Percentiles rank a stretch among this genome's conserved stretches.
These are phyloP conservation scores for Salvia miltiorrhiza DNA, from an alignment of 257 asterid species.

Conservation along the genomic window DNA sequence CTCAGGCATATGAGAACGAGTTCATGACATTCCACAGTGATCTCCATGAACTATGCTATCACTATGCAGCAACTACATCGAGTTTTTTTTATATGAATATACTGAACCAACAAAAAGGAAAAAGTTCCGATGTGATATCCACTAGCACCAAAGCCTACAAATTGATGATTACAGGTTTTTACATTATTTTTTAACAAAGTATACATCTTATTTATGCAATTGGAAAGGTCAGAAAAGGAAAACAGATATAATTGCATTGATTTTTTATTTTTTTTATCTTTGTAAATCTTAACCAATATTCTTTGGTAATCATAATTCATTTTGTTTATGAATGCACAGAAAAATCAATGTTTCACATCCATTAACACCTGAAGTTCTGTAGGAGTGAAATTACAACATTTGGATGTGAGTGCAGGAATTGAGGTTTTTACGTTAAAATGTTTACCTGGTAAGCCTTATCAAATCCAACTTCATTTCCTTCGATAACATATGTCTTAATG, in stretches of 20 bases:
- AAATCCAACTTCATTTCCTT: slow-evolving; percentile 76
- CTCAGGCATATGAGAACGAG: not conserved
- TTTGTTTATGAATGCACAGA: not conserved
- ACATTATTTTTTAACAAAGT: not conserved
- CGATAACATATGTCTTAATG: slow-evolving; percentile 62
- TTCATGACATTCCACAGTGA: not conserved
- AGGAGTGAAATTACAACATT: too few relatives aligned
- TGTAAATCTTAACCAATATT: not conserved
- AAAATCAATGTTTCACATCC: not conserved
- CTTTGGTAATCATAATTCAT: not conserved
- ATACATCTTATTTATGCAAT: not conserved
- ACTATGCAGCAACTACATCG: not conserved
- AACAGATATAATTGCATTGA: not conserved
- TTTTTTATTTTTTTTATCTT: too few relatives aligned
- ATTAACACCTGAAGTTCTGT: too few relatives aligned
- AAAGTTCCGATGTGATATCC: not conserved
- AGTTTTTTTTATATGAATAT: not conserved
- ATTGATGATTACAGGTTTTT: not conserved
- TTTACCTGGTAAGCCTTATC: slow-evolving; percentile 80
- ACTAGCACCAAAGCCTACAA: not conserved
- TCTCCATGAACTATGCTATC: not conserved
- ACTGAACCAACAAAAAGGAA: not conserved
- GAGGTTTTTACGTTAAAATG: not conserved
- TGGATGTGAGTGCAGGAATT: not conserved
- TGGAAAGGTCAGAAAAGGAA: not conserved